These are phyloP conservation scores for Rhazya stricta DNA, from an alignment of 257 asterid species.

Conservation along the genomic window DNA sequence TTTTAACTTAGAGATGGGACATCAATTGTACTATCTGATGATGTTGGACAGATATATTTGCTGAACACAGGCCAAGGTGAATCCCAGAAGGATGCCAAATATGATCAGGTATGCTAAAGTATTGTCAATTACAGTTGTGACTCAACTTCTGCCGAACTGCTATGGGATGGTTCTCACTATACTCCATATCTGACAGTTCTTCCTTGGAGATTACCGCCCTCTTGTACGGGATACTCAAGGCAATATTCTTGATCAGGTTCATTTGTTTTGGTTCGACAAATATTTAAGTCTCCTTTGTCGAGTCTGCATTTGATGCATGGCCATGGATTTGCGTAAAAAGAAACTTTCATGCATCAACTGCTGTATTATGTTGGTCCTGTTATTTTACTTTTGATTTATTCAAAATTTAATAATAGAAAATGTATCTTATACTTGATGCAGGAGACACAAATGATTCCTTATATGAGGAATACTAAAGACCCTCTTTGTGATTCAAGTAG, in stretches of 20 bases:
- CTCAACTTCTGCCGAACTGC: conserved; percentile 2
- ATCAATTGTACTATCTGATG: conserved; percentile 96
- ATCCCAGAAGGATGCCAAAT: conserved; percentile 92
- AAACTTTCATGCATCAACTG: background rate
- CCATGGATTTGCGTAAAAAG: conserved; percentile 4
- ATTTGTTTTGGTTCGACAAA: conserved; percentile 1
- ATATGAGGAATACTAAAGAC: conserved; percentile 78
- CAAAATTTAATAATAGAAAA: conserved; percentile 19
- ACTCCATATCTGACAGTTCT: conserved; percentile 58
- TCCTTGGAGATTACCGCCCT: conserved; percentile 98
- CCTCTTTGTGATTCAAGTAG: conserved; percentile 89
- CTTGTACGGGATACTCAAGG: conserved; percentile 77
- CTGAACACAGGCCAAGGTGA: conserved; percentile 96
- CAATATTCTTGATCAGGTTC: conserved; percentile 89
- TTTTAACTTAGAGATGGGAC: conserved; percentile 84
- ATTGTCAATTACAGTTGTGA: background rate
- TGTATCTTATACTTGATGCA: conserved; percentile 39
- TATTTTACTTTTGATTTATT: conserved; percentile 17
- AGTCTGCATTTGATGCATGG: conserved; percentile 3
- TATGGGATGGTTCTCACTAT: conserved; percentile 30
- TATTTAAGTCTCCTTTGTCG: background rate
- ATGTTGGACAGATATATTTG: conserved; percentile 92
- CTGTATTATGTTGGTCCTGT: background rate
- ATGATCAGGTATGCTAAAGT: conserved; percentile 76
- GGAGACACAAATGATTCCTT: conserved; percentile 89